These are phyloP conservation scores for Erodium texanum DNA, from an alignment of 441 rosid species.

Conservation along the genomic window DNA sequence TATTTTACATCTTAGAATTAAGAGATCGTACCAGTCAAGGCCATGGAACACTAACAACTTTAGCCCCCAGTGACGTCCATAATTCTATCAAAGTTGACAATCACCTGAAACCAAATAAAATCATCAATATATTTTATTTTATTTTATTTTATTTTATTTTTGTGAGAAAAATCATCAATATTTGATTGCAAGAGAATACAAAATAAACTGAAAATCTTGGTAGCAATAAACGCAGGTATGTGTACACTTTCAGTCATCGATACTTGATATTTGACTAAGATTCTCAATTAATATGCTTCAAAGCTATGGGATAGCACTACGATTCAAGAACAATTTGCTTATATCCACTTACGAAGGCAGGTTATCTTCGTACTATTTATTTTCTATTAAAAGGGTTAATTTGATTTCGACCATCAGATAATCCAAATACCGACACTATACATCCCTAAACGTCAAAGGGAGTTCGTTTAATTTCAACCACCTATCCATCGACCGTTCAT, in stretches of 20 bases:
- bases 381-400: background rate
- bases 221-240: too few relatives aligned
- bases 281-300: background rate
- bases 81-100: slow-evolving; percentile 16
- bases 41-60: slow-evolving; percentile 33
- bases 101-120: slow-evolving; percentile 20
- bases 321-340: background rate
- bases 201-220: background rate
- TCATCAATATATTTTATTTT: too few relatives aligned
- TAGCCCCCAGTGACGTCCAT: slow-evolving; percentile 74
- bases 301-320: background rate
- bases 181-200: background rate
- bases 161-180: background rate
- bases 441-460: too few relatives aligned
- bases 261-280: too few relatives aligned
- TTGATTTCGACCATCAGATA: background rate
- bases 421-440: background rate
- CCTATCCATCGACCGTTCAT: slow-evolving; percentile 14
- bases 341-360: background rate
- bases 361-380: background rate
- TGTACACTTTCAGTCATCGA: too few relatives aligned
- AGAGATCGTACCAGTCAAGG: slow-evolving; percentile 40
- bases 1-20: background rate
- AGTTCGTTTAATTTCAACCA: background rate
- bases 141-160: too few relatives aligned